Evolutionary conservation across 208 protist genomes (phyloP).

Genomic region (Trypanosoma rangeli): DNA sequence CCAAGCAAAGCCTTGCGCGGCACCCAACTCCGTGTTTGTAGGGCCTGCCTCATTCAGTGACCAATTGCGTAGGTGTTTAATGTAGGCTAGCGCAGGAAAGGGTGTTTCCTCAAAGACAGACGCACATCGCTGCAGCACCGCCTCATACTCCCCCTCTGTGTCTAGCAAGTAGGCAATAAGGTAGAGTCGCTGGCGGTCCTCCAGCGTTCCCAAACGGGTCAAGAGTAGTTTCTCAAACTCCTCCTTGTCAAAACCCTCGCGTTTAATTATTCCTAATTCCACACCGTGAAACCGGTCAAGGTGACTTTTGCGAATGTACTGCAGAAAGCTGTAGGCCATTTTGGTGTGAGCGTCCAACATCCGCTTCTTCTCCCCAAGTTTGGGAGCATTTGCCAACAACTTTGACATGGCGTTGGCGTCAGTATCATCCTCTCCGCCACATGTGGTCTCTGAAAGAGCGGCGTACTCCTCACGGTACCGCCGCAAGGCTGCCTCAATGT

Average conservation of each 20-base stretch:
- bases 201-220: slow-evolving; percentile 38
- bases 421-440: slow-evolving; percentile 35
- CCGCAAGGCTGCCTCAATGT: slow-evolving; percentile 65
- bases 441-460: slow-evolving; percentile 41
- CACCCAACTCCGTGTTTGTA: slow-evolving; percentile 8
- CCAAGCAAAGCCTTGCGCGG: slow-evolving; percentile 71
- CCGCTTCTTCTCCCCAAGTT: slow-evolving; percentile 80
- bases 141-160: slow-evolving; percentile 47
- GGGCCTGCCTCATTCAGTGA: slow-evolving; percentile 31
- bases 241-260: slow-evolving; percentile 65
- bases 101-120: slow-evolving; percentile 8
- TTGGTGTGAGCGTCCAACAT: slow-evolving; percentile 85
- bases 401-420: slow-evolving; percentile 75
- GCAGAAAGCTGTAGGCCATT: slow-evolving; percentile 69
- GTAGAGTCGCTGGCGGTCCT: slow-evolving; percentile 81
- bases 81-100: slow-evolving; percentile 75
- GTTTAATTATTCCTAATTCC: slow-evolving; percentile 65
- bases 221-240: slow-evolving; percentile 65
- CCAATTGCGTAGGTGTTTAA: slow-evolving; percentile 83
- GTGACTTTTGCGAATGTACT: slow-evolving; percentile 59
- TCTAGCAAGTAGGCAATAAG: slow-evolving; percentile 81
- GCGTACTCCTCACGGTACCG: slow-evolving; percentile 78
- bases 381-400: slow-evolving; percentile 72
- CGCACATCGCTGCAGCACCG: slow-evolving; percentile 22
- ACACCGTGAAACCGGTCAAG: slow-evolving; percentile 88